Evolutionary conservation across 1,284 basidiomycete species (phyloP).

Genomic region (Pseudozyma pruni): DNA sequence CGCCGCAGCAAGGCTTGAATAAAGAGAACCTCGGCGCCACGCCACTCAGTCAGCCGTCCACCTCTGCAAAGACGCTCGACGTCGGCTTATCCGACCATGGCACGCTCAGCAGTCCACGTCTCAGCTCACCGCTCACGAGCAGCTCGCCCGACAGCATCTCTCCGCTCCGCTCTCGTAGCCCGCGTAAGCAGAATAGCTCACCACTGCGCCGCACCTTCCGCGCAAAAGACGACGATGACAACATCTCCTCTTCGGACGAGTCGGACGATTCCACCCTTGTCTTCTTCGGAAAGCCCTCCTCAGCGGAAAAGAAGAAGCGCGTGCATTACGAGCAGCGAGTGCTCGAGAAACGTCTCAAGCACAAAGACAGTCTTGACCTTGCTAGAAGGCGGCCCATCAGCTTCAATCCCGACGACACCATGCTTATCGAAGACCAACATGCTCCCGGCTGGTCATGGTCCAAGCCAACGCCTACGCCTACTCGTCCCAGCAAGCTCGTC

Average conservation of each 20-base stretch:
- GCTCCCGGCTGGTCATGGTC: conserved; percentile 23
- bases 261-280: conserved; percentile 42
- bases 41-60: conserved; percentile 11
- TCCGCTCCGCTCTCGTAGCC: conserved; percentile 22
- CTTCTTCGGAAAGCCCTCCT: conserved; percentile 50
- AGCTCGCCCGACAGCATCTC: conserved; percentile 10
- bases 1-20: conserved; percentile 13
- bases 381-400: conserved; percentile 40
- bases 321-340: conserved; percentile 47
- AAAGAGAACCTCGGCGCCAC: conserved; percentile 20
- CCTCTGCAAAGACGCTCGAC: conserved; percentile 32
- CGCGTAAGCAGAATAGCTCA: conserved; percentile 11
- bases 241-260: conserved; percentile 31
- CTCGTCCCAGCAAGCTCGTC: conserved; percentile 2
- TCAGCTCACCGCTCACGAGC: conserved; percentile 7
- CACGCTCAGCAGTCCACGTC: conserved; percentile 8
- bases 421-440: conserved; percentile 34
- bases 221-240: conserved; percentile 14
- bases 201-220: conserved; percentile 11
- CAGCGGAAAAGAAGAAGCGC: conserved; percentile 46
- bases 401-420: conserved; percentile 50
- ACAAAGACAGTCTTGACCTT: conserved; percentile 51
- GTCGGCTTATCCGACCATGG: conserved; percentile 4
- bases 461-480: conserved; percentile 21
- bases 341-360: conserved; percentile 40